Conservation (phyloP, 1,139 yeast genomes). For the Insectozyma bohioensis region DNA sequence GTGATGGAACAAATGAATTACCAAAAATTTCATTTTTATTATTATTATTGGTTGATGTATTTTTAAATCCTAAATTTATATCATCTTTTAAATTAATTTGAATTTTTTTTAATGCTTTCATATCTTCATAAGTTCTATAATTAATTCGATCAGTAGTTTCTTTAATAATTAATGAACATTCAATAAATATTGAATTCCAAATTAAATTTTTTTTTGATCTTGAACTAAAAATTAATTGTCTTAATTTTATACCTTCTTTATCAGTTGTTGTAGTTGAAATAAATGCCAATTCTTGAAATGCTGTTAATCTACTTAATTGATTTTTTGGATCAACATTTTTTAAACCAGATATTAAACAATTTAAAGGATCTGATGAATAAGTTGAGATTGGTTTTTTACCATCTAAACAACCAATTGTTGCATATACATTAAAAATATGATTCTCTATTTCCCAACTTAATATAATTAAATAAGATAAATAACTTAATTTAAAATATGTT, state of each 20-base stretch:
- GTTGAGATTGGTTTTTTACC: slow-evolving; percentile 69
- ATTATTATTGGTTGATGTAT: no score
- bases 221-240: slow-evolving; percentile 55
- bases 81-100: slow-evolving; percentile 16
- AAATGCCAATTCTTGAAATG: slow-evolving; percentile 73
- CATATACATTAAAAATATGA: slow-evolving; percentile 66
- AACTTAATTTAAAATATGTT: slow-evolving; percentile 34
- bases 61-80: slow-evolving; percentile 9
- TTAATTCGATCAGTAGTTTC: slow-evolving; percentile 45
- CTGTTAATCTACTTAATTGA: slow-evolving; percentile 62
- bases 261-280: slow-evolving; percentile 53
- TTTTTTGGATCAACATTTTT: slow-evolving; percentile 43
- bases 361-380: slow-evolving; percentile 69
- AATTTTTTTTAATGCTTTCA: slow-evolving; percentile 26
- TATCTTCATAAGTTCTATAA: slow-evolving; percentile 32
- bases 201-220: slow-evolving; percentile 44
- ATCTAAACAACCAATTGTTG: slow-evolving; percentile 81
- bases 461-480: slow-evolving; percentile 39
- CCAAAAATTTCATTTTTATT: slow-evolving; percentile 33
- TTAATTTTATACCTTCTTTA: slow-evolving; percentile 40
- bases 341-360: slow-evolving; percentile 73
- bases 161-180: slow-evolving; percentile 55
- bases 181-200: slow-evolving; percentile 62
- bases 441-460: slow-evolving; percentile 63
- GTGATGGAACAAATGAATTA: slow-evolving; percentile 20